These are phyloP conservation scores for Rhazya stricta DNA, from an alignment of 257 asterid genomes.

Conservation along the genomic window DNA sequence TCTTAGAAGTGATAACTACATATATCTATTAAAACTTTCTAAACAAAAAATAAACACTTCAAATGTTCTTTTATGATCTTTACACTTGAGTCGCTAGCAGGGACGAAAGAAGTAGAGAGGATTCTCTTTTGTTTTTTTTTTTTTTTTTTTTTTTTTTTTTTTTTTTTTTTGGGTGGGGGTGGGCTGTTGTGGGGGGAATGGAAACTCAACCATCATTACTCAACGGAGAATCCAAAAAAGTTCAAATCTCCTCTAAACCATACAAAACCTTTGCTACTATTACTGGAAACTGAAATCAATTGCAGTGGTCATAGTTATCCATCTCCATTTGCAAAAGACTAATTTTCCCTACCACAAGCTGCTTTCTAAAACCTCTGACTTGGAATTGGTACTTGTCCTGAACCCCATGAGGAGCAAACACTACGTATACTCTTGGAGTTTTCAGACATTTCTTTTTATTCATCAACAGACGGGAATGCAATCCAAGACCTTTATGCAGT, in stretches of 20 bases:
- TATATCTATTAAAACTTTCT: neutral
- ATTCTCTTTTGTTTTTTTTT: too few species aligned
- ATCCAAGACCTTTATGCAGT: neutral
- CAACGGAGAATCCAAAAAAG: neutral
- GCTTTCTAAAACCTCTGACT: neutral
- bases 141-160: too few species aligned
- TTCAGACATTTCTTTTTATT: neutral
- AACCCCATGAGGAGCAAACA: neutral
- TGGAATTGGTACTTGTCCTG: neutral
- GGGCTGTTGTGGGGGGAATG: neutral
- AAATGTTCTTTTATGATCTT: neutral
- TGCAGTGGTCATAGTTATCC: neutral
- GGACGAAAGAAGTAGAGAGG: neutral
- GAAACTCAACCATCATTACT: neutral
- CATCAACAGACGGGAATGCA: neutral
- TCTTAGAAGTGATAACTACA: neutral
- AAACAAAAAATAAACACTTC: neutral
- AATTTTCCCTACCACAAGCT: neutral
- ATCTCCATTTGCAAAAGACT: neutral
- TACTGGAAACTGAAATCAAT: neutral
- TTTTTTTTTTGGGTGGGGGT: too few species aligned
- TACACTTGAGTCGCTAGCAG: neutral
- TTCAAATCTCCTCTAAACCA: neutral
- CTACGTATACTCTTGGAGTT: neutral
- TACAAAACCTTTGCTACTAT: neutral